These are phyloP conservation scores for Phytophthora sansomeana DNA, from an alignment of 352 stramenopile genomes.

Conservation along the genomic window DNA sequence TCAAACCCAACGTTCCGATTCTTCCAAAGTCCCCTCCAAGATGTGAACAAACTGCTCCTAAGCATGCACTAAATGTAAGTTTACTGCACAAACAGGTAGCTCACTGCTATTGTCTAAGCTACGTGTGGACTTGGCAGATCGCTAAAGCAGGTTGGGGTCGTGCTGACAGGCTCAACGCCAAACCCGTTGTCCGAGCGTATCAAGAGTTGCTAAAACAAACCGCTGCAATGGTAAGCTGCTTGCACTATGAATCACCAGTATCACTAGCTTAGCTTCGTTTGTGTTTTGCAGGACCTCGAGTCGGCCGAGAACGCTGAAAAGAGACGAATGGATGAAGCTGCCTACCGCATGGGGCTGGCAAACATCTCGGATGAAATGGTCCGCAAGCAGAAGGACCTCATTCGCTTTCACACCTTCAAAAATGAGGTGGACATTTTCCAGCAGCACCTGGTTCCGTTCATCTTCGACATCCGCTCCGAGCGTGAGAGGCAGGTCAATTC, in stretches of 20 bases:
- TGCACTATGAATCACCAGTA: background rate
- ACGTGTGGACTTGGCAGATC: conserved; percentile 13
- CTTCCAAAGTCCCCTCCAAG: conserved; percentile 1
- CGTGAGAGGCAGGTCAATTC: conserved; percentile 68
- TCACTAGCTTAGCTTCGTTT: conserved; percentile 1
- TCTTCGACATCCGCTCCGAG: conserved; percentile 62
- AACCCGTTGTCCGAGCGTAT: conserved; percentile 58
- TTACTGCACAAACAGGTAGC: background rate
- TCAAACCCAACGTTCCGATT: conserved; percentile 13
- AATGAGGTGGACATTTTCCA: conserved; percentile 87
- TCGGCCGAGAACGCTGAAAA: conserved; percentile 39
- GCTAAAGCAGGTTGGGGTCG: conserved; percentile 27
- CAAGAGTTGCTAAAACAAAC: conserved; percentile 59
- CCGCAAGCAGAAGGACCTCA: conserved; percentile 55
- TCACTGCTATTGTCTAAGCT: background rate
- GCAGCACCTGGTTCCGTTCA: conserved; percentile 72
- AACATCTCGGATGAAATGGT: conserved; percentile 69
- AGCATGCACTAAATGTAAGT: conserved; percentile 23
- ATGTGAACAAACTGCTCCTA: conserved; percentile 8
- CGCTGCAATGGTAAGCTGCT: conserved; percentile 50
- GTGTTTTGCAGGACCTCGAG: conserved; percentile 32
- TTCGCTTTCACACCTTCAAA: conserved; percentile 74
- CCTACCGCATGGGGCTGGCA: conserved; percentile 60
- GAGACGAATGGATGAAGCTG: conserved; percentile 47
- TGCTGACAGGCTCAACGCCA: conserved; percentile 38